phyloP scores from a whole-genome alignment of 441 rosid genomes.

The Erysimum cheiri region DNA sequence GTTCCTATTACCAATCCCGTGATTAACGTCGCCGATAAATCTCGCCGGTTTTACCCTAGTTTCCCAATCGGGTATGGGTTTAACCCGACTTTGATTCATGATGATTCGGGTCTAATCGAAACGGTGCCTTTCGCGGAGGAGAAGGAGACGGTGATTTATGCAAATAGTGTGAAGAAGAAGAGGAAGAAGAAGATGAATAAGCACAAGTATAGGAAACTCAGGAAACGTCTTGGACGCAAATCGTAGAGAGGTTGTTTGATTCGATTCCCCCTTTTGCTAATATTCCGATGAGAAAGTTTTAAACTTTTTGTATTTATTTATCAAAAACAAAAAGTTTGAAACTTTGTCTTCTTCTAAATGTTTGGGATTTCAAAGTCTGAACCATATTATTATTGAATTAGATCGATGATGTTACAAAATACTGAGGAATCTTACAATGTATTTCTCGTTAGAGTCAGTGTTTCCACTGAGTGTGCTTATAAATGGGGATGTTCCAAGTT shows the following conservation, averaged over 20 bases:
- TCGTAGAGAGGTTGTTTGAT: neutral
- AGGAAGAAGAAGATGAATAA: constrained; percentile 94
- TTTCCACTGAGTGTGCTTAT: neutral
- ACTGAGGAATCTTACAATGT: neutral
- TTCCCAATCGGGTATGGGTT: constrained; percentile 28
- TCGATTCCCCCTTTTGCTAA: no score
- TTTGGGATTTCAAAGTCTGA: neutral
- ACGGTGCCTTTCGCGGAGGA: neutral
- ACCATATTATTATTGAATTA: constrained; percentile 6
- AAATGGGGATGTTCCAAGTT: neutral
- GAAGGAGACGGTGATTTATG: constrained; percentile 47
- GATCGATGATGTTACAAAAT: neutral
- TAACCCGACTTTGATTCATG: constrained; percentile 10
- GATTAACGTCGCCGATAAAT: constrained; percentile 7
- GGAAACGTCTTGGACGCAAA: no score
- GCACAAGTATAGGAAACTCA: constrained; percentile 80
- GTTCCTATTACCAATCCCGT: constrained; percentile 22
- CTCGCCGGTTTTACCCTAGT: constrained; percentile 26
- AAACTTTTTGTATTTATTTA: no score
- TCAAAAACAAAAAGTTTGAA: no score
- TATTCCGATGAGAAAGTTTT: no score
- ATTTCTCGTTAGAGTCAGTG: neutral
- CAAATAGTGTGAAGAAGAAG: constrained; percentile 89
- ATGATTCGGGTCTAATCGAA: neutral
- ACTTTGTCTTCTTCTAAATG: constrained; percentile 5